A percentile compares a stretch with the other conserved stretches of the same genome.
Evolutionary conservation across 2,329 filamentous ascomycete species (phyloP).

Genomic region (Didymella exigua): DNA sequence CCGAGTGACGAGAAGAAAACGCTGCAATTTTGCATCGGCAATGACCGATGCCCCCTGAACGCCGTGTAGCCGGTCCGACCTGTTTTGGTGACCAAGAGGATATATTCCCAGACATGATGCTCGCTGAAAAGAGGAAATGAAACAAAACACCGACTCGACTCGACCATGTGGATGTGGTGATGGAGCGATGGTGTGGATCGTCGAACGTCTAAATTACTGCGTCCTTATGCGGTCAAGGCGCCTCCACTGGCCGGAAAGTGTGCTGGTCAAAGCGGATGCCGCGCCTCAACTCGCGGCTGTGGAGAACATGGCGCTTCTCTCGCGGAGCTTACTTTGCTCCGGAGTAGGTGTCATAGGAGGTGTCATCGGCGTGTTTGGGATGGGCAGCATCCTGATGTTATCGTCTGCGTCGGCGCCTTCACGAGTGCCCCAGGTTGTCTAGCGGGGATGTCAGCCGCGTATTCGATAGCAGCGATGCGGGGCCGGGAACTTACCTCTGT

Average conservation of each 20-base stretch:
- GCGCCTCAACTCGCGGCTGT: constrained; percentile 36
- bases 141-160: constrained; percentile 21
- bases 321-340: constrained; percentile 43
- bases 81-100: constrained; percentile 41
- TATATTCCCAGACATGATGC: constrained; percentile 32
- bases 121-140: constrained; percentile 26
- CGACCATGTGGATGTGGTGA: constrained; percentile 23
- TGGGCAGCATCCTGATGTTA: constrained; percentile 49
- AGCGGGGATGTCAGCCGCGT: constrained; percentile 26
- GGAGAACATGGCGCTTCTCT: constrained; percentile 40
- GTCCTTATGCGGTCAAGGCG: constrained; percentile 31
- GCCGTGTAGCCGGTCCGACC: constrained; percentile 39
- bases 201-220: constrained; percentile 47
- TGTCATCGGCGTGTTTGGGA: constrained; percentile 41
- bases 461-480: constrained; percentile 30
- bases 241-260: constrained; percentile 26
- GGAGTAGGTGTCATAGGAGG: constrained; percentile 44
- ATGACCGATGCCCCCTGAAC: constrained; percentile 34
- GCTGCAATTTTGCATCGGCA: constrained; percentile 38
- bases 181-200: constrained; percentile 33
- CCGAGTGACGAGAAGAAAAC: constrained; percentile 26
- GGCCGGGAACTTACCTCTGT: constrained; percentile 45
- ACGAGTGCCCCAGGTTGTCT: constrained; percentile 96
- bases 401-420: constrained; percentile 83
- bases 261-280: constrained; percentile 31